Conservation (phyloP, 108 stramenopile species). For the Mayamaea pseudoterrestris region DNA sequence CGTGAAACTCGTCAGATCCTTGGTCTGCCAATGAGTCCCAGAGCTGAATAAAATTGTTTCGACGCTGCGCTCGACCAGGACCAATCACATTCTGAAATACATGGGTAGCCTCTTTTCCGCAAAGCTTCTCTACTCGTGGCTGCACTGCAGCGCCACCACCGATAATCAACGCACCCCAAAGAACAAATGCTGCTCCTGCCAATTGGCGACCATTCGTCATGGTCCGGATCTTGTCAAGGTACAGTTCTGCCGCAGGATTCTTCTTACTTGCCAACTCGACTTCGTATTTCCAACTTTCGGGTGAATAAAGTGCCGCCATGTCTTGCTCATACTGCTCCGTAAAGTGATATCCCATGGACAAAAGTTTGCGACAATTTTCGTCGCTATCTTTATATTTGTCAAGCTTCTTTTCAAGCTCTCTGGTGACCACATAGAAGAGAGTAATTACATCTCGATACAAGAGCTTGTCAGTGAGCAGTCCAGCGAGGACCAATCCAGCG, state of each 20-base stretch:
- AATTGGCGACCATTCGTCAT: constrained; percentile 17
- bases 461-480: constrained; percentile 23
- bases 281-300: constrained; percentile 10
- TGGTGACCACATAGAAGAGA: constrained; percentile 30
- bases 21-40: constrained; percentile 19
- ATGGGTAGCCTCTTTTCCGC: constrained; percentile 24
- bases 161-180: constrained; percentile 37
- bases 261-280: neutral
- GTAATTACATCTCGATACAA: constrained; percentile 29
- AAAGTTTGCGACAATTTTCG: constrained; percentile 7
- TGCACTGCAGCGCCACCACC: constrained; percentile 31
- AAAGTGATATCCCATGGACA: constrained; percentile 20
- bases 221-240: constrained; percentile 9
- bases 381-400: constrained; percentile 5
- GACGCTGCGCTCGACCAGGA: constrained; percentile 15
- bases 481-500: constrained; percentile 18
- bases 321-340: constrained; percentile 21
- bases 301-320: constrained; percentile 12
- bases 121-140: constrained; percentile 23
- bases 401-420: constrained; percentile 18
- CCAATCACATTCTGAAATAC: constrained; percentile 23
- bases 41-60: constrained; percentile 19
- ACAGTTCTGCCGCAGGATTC: constrained; percentile 10
- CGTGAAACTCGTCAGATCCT: neutral
- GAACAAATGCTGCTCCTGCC: constrained; percentile 28